Evolutionary conservation across 179 eudicot species (phyloP), one percentile per base, ranked within the genome.

Genomic region (Beta lomatogona): DNA sequence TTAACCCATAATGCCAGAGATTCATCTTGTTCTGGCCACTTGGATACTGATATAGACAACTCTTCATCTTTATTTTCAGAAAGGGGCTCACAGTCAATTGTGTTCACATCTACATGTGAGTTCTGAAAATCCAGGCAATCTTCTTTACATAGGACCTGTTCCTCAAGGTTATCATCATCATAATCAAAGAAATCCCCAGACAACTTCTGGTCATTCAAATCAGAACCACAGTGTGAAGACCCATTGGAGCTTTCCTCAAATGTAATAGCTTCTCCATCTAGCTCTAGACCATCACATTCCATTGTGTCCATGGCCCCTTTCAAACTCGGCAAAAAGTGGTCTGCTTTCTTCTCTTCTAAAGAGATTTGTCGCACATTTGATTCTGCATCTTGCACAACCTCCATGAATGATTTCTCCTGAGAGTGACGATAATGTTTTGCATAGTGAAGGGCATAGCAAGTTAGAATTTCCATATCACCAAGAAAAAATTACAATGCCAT

Each of bases 1-100:
- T 94, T 94, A 57, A 96, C 98, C 99, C 99, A 96, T 78, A 96
- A 93, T 75, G 99, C 91, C 77, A 90, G 82, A 78, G 97, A 82
- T 84, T 92, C 94, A 88, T 89, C 96, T 57, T 77, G 85, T 77
- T 90, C 93, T 0, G 92, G 89, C 88, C 93, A 90, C 81, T 85
- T 79, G 63, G 86, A 74, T 81, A 84, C 89, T 28, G 86, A 80
- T 83, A 78, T 71, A 66, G 89, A 81, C 64, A 88, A 76, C 71
- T 85, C 91, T 14, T 85, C 85, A 58, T 92, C 91, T 72, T 88
- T 82, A 82, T 82, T 81, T 64, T 79, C 86, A 76, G 77, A 71
- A 68, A 80, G 83, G 3, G 88, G 63, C 61, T 82, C 94, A 83
- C 84, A 82, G 66, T 91, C 94, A 81, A 82, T 88, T 78, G 93